Evolutionary conservation across 495 filamentous ascomycete genomes (phyloP).

Genomic region (Filosporella fistucella): DNA sequence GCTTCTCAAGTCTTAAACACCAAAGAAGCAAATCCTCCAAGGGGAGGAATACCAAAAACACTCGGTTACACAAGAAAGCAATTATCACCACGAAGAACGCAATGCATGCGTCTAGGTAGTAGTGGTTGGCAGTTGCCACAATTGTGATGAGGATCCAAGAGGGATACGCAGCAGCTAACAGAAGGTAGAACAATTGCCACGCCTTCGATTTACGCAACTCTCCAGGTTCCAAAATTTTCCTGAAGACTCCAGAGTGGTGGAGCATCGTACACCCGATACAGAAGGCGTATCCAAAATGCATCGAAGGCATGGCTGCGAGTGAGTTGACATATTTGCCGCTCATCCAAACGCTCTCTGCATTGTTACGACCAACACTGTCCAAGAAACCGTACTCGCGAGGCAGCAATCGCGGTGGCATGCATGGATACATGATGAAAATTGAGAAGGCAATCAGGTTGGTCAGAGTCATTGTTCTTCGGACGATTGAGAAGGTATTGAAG

Average conservation of each 20-base stretch:
- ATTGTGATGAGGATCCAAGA: slow-evolving; percentile 55
- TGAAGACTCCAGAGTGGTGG: slow-evolving; percentile 54
- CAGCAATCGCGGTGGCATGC: slow-evolving; percentile 61
- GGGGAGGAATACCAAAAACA: slow-evolving; percentile 51
- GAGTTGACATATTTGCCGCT: slow-evolving; percentile 52
- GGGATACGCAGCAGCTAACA: slow-evolving; percentile 51
- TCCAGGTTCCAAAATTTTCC: slow-evolving; percentile 37
- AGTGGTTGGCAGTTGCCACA: slow-evolving; percentile 64
- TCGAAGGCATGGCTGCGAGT: slow-evolving; percentile 53
- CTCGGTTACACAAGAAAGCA: slow-evolving; percentile 42
- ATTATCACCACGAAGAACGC: slow-evolving; percentile 44
- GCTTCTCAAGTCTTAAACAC: slow-evolving; percentile 52
- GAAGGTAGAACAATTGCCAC: slow-evolving; percentile 37
- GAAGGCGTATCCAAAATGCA: slow-evolving; percentile 58
- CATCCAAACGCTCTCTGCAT: slow-evolving; percentile 56
- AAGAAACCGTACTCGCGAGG: slow-evolving; percentile 56
- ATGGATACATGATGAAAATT: slow-evolving; percentile 59
- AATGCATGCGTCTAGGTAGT: slow-evolving; percentile 56
- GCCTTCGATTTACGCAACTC: slow-evolving; percentile 35
- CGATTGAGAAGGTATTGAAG: slow-evolving; percentile 48
- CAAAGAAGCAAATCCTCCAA: slow-evolving; percentile 53
- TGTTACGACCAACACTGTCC: slow-evolving; percentile 58
- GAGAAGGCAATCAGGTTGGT: slow-evolving; percentile 58
- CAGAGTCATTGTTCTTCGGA: slow-evolving; percentile 58
- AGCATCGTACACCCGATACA: slow-evolving; percentile 54